Base-by-base conservation (phyloP, 2,329 filamentous ascomycete species). In the Annulohypoxylon truncatum region DNA sequence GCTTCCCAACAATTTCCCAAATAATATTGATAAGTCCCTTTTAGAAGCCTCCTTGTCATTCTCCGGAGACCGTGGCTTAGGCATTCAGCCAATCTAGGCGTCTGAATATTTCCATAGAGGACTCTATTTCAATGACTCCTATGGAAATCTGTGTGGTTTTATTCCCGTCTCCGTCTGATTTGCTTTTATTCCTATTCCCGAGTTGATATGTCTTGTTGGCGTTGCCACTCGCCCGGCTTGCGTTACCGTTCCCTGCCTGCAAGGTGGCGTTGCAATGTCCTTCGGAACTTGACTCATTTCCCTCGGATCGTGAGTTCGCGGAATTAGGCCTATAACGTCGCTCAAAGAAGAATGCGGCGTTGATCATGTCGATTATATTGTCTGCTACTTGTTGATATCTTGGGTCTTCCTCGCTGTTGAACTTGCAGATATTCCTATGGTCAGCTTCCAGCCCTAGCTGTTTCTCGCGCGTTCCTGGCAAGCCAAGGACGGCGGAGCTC, bases 381-480 rank as follows among this genome's bases (percentile, higher is more conserved):
- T 56, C 50, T n/a, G 50, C 58, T 2, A 66, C 59, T 48, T 56
- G 58, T 22, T 40, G 40, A 15, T 66, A 66, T 10, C n/a, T 52
- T 15, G 59, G 59, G 26, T 56, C 59, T 0, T 47, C n/a, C 3
- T 56, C 44, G 40, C 31, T 42, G 7, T n/a, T 26, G 29, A 68
- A 66, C 22, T 68, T 68, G 40, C 66, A 68, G 7, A 68, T 66
- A 18, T 52, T 52, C 2, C 58, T 54, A 56, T 68, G 66, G 13
- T 68, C 22, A 22, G 62, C 63, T 6, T 66, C 58, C 18, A 56
- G 22, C 4, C 58, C 24, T 28, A 68, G 56, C 8, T 42, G 59
- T 15, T 54, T 68, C 35, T 68, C 66, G 13, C 66, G 60, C n/a
- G 53, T 50, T 8, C 66, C 61, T 2, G 66, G 61, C 12, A 68